Percentiles rank a stretch among this genome's conserved stretches.
These are phyloP conservation scores for Yamadazyma endophytica DNA, from an alignment of 805 yeast species.

Conservation along the genomic window DNA sequence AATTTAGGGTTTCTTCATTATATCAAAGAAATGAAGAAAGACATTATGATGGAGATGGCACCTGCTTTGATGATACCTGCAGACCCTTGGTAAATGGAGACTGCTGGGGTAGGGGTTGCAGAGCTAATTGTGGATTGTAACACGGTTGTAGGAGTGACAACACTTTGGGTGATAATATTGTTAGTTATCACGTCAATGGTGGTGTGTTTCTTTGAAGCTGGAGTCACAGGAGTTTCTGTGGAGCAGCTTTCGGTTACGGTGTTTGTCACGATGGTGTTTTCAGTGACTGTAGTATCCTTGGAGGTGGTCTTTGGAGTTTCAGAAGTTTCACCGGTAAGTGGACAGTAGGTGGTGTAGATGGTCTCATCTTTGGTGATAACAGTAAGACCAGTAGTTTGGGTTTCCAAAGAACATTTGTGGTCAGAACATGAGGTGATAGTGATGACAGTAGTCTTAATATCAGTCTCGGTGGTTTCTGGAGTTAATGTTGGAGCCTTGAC, in stretches of 20 bases:
- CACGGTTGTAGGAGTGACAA: constrained; percentile 12
- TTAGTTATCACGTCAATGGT: constrained; percentile 37
- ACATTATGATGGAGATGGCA: constrained; percentile 19
- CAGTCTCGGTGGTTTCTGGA: constrained; percentile 15
- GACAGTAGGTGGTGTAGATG: constrained; percentile 20
- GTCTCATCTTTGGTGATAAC: constrained; percentile 16
- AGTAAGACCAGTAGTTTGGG: constrained; percentile 32
- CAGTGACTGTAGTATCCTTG: constrained; percentile 1
- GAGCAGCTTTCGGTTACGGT: constrained; percentile 10
- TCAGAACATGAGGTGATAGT: constrained; percentile 37
- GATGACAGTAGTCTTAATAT: constrained; percentile 20
- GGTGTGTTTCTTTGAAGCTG: constrained; percentile 1
- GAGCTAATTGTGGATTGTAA: constrained; percentile 7
- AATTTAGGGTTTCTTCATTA: constrained; percentile 1
- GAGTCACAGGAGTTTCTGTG: background rate
- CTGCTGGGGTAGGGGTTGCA: constrained; percentile 11
- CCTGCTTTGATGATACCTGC: constrained; percentile 24
- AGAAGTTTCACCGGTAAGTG: constrained; percentile 8
- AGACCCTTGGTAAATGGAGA: constrained; percentile 23
- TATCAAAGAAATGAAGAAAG: constrained; percentile 13
- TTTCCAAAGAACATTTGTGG: constrained; percentile 22
- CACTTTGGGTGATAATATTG: constrained; percentile 34
- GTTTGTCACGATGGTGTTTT: constrained; percentile 3
- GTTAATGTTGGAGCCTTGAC: constrained; percentile 3
- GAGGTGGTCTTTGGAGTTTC: constrained; percentile 1